Evolutionary conservation across 768 basidiomycete genomes (phyloP).

Genomic region (Xanthoconium purpureum): DNA sequence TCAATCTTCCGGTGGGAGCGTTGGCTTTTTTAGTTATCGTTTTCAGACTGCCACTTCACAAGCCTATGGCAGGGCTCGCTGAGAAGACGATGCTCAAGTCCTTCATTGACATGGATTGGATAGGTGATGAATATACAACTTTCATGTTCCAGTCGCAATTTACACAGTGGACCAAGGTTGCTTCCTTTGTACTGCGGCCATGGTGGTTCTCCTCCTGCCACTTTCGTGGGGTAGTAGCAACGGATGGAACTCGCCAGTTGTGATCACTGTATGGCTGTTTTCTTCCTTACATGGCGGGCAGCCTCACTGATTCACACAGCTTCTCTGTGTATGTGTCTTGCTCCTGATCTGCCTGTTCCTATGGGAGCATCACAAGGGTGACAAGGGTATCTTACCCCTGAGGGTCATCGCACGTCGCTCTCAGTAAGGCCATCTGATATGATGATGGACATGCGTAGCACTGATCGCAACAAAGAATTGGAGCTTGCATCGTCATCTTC

Average conservation of each 20-base stretch:
- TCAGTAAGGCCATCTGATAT: conserved; percentile 1
- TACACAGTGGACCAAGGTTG: conserved; percentile 6
- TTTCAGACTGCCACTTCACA: conserved; percentile 6
- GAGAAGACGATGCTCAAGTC: background rate
- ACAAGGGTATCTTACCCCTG: conserved; percentile 8
- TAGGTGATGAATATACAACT: background rate
- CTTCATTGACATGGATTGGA: conserved; percentile 12
- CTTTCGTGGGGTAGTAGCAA: conserved; percentile 9
- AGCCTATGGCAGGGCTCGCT: background rate
- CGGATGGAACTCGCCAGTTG: conserved; percentile 8
- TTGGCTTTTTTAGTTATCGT: conserved; percentile 4
- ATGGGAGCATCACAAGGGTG: conserved; percentile 11
- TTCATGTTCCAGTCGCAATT: background rate
- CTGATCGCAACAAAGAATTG: conserved; percentile 1
- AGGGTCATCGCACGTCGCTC: conserved; percentile 6
- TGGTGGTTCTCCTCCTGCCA: conserved; percentile 10
- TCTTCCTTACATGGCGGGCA: background rate
- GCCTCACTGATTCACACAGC: background rate
- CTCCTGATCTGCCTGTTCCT: conserved; percentile 3
- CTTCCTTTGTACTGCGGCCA: conserved; percentile 9
- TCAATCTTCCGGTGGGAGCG: conserved; percentile 14
- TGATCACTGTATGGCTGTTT: conserved; percentile 5
- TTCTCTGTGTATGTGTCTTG: conserved; percentile 7
- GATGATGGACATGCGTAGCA: background rate
- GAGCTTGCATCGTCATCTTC: conserved; percentile 9